phyloP scores from a whole-genome alignment of 192 early-diverging fungal genomes.

The Lobosporangium transversale region DNA sequence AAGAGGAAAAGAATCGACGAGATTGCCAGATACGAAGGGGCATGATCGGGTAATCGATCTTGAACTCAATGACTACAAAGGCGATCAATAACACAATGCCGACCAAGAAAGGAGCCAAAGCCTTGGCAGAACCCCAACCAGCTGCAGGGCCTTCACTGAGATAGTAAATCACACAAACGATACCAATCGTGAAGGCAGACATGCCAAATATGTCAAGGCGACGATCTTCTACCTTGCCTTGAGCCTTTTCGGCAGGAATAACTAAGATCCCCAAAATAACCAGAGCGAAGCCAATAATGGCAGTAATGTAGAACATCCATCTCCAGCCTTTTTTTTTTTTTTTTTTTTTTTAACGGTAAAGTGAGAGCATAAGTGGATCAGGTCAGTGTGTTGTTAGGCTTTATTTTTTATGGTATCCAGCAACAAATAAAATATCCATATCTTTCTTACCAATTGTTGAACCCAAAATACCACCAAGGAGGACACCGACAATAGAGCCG shows the following conservation, averaged over 20 bases:
- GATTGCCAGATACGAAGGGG: conserved; percentile 43
- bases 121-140: conserved; percentile 22
- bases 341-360: too few species aligned
- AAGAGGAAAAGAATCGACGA: conserved; percentile 24
- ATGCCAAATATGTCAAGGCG: conserved; percentile 46
- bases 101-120: conserved; percentile 22
- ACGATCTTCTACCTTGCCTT: conserved; percentile 19
- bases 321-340: too few species aligned
- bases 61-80: conserved; percentile 25
- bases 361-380: background rate
- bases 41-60: conserved; percentile 39
- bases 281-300: conserved; percentile 27
- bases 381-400: background rate
- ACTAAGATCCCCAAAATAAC: conserved; percentile 25
- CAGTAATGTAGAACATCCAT: conserved; percentile 54
- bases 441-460: conserved; percentile 28
- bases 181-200: conserved; percentile 21
- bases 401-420: background rate
- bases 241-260: conserved; percentile 21
- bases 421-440: too few species aligned
- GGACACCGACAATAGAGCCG: conserved; percentile 37
- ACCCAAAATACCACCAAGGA: conserved; percentile 42
- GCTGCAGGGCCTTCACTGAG: conserved; percentile 36
- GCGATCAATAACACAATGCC: conserved; percentile 14
- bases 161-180: conserved; percentile 39